Percentiles rank a stretch among this genome's conserved stretches.
Evolutionary conservation across 2,329 filamentous ascomycete genomes (phyloP).

Genomic region (Fusarium abutilonis): DNA sequence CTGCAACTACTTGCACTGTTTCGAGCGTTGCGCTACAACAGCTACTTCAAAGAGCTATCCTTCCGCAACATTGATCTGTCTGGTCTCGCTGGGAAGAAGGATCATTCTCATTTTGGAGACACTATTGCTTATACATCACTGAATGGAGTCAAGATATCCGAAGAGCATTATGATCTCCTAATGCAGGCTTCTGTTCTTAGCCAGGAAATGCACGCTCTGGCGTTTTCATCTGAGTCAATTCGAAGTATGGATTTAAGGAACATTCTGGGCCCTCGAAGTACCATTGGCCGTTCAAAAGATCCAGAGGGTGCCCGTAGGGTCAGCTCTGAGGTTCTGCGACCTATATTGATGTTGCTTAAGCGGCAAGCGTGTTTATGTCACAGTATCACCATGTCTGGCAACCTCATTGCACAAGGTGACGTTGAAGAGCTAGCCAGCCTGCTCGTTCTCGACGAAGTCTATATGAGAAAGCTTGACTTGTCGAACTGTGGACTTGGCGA

Average conservation of each 20-base stretch:
- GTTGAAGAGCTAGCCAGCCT: conserved; percentile 56
- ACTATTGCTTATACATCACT: conserved; percentile 63
- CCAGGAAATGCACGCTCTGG: conserved; percentile 65
- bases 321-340: conserved; percentile 57
- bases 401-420: conserved; percentile 57
- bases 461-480: conserved; percentile 60
- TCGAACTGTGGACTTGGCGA: conserved; percentile 64
- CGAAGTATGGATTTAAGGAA: conserved; percentile 64
- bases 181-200: conserved; percentile 62
- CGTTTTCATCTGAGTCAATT: conserved; percentile 65
- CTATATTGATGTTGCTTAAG: conserved; percentile 61
- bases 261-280: conserved; percentile 47
- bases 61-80: conserved; percentile 63
- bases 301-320: conserved; percentile 39
- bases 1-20: conserved; percentile 66
- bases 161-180: conserved; percentile 60
- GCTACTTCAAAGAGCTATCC: conserved; percentile 67
- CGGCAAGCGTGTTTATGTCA: conserved; percentile 60
- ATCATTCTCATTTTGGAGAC: conserved; percentile 57
- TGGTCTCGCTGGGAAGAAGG: conserved; percentile 52
- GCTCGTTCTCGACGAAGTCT: conserved; percentile 49
- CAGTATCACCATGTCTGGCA: conserved; percentile 62
- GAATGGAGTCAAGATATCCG: conserved; percentile 60
- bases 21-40: conserved; percentile 66
- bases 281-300: conserved; percentile 34